These are phyloP conservation scores for Ustulina deusta DNA, from an alignment of 2,329 filamentous ascomycete genomes.

Conservation along the genomic window DNA sequence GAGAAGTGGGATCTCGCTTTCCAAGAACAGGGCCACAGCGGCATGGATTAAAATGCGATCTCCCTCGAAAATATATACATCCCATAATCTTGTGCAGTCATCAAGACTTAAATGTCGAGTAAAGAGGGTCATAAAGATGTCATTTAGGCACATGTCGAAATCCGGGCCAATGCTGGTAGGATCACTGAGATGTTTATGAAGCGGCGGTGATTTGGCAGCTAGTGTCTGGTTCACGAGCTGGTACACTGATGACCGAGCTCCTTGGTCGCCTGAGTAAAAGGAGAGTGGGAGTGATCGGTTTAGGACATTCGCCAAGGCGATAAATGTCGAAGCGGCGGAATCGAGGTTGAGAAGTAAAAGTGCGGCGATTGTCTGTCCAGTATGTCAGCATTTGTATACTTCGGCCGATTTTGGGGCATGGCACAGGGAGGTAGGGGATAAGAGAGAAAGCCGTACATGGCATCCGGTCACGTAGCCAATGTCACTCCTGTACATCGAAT, in stretches of 20 bases:
- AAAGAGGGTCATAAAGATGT: slow-evolving; percentile 74
- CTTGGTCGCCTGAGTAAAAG: slow-evolving; percentile 77
- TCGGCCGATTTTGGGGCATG: neutral
- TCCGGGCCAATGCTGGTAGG: slow-evolving; percentile 59
- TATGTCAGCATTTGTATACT: slow-evolving; percentile 38
- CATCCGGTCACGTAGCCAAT: slow-evolving; percentile 82
- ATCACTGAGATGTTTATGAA: slow-evolving; percentile 73
- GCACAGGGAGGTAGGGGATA: neutral
- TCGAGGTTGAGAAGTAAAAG: slow-evolving; percentile 40
- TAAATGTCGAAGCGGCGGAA: slow-evolving; percentile 33
- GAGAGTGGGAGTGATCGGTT: slow-evolving; percentile 60
- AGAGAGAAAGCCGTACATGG: slow-evolving; percentile 68
- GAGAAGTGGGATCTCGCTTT: slow-evolving; percentile 65
- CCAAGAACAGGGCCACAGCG: slow-evolving; percentile 73
- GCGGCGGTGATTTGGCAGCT: slow-evolving; percentile 69
- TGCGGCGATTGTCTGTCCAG: slow-evolving; percentile 74
- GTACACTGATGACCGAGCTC: slow-evolving; percentile 77
- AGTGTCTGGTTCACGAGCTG: slow-evolving; percentile 76
- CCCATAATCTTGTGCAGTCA: slow-evolving; percentile 79
- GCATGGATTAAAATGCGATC: slow-evolving; percentile 78
- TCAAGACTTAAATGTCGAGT: slow-evolving; percentile 74
- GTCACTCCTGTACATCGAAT: slow-evolving; percentile 84
- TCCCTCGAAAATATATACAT: slow-evolving; percentile 85
- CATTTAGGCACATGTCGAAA: slow-evolving; percentile 67
- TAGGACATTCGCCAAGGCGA: slow-evolving; percentile 70